Percentiles rank a stretch among this genome's conserved stretches.
Conservation (phyloP, 2,329 filamentous ascomycete species). For the Colletotrichum tamarilloi region DNA sequence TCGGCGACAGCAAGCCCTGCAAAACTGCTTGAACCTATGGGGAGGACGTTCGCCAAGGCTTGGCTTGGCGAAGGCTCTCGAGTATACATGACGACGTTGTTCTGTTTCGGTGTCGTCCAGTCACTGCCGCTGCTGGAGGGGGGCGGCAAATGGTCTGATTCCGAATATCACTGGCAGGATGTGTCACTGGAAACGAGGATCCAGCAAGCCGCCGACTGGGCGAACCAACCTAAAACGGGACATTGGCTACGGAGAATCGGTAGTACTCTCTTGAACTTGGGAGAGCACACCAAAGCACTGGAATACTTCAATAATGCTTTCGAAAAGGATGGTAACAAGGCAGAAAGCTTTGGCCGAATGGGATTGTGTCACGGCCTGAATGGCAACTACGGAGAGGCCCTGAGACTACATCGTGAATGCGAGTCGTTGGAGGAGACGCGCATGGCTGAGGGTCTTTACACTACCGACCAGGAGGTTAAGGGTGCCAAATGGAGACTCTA, state of each 20-base stretch:
- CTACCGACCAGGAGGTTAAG: conserved; percentile 38
- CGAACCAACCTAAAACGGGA: conserved; percentile 46
- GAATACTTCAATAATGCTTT: conserved; percentile 50
- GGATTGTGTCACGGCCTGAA: conserved; percentile 52
- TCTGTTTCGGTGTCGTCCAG: conserved; percentile 57
- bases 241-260: conserved; percentile 53
- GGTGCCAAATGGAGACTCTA: conserved; percentile 53
- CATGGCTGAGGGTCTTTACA: conserved; percentile 41
- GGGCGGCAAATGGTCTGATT: conserved; percentile 50
- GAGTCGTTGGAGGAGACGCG: conserved; percentile 47
- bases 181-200: conserved; percentile 49
- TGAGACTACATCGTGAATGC: conserved; percentile 50
- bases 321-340: conserved; percentile 49
- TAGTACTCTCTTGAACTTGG: conserved; percentile 52
- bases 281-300: conserved; percentile 48
- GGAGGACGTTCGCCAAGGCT: conserved; percentile 50
- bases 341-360: conserved; percentile 53
- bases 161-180: conserved; percentile 49
- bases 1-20: conserved; percentile 41
- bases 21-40: conserved; percentile 51
- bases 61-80: conserved; percentile 50
- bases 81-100: conserved; percentile 51
- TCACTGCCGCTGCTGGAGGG: conserved; percentile 52
- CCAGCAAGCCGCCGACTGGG: conserved; percentile 49
- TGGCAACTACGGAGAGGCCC: conserved; percentile 48